Percentiles rank a stretch among this genome's conserved stretches.
Evolutionary conservation across 345 rosid genomes (phyloP).

Genomic region (Gossypium mustelinum): DNA sequence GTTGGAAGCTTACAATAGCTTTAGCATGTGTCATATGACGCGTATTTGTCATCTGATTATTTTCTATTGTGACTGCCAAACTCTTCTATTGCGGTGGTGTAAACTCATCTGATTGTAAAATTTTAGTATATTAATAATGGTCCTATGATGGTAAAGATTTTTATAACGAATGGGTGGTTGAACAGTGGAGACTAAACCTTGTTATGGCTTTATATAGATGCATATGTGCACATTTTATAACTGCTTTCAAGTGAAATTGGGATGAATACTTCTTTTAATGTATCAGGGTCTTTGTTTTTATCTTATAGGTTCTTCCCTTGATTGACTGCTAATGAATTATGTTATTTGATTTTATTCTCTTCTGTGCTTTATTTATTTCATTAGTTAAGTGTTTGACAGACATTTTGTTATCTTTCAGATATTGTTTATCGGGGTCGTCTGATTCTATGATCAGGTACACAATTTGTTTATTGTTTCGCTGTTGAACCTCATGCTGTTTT

Average conservation of each 20-base stretch:
- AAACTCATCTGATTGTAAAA: not conserved
- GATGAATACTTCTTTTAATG: not conserved
- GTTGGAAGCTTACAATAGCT: not conserved
- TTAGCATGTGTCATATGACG: not conserved
- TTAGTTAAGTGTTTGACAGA: not conserved
- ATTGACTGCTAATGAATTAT: not conserved
- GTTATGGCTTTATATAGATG: not conserved
- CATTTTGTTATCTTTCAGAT: conserved; percentile 50
- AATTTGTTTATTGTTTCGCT: conserved; percentile 15
- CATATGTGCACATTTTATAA: not conserved
- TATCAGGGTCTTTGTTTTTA: not conserved
- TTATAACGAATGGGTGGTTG: not conserved
- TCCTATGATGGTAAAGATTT: not conserved
- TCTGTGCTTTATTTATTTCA: not conserved
- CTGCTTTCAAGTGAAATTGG: not conserved
- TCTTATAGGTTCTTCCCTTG: not conserved
- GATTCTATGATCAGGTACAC: conserved; percentile 97
- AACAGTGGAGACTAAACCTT: not conserved
- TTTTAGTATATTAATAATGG: not conserved
- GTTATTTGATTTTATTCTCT: not conserved
- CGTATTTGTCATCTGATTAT: not conserved
- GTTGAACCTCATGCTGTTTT: conserved; percentile 10
- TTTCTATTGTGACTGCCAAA: not conserved
- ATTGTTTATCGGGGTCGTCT: conserved; percentile 95
- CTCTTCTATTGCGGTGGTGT: not conserved